Evolutionary conservation across 805 yeast genomes (phyloP).

Genomic region (Lipomyces lipofer): DNA sequence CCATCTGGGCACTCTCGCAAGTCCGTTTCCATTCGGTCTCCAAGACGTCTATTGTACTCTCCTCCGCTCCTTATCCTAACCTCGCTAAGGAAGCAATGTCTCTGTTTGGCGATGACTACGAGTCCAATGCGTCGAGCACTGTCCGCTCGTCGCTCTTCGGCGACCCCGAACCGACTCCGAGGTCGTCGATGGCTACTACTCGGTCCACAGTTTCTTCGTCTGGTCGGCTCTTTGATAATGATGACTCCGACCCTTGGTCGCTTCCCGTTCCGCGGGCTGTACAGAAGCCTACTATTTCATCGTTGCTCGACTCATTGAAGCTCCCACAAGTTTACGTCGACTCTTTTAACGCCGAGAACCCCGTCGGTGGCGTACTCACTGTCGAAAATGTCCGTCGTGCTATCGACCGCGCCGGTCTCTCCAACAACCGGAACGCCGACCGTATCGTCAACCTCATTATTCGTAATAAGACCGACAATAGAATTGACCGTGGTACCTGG

Average conservation of each 20-base stretch:
- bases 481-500: constrained; percentile 37
- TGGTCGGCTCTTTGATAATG: constrained; percentile 19
- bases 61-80: neutral
- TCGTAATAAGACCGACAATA: constrained; percentile 30
- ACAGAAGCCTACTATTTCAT: constrained; percentile 28
- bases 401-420: constrained; percentile 30
- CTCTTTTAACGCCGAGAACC: constrained; percentile 30
- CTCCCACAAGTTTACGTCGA: constrained; percentile 30
- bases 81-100: constrained; percentile 21
- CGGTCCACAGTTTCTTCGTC: constrained; percentile 9
- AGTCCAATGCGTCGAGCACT: constrained; percentile 13
- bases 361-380: constrained; percentile 26
- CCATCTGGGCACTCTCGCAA: neutral
- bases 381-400: constrained; percentile 25
- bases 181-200: constrained; percentile 17
- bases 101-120: constrained; percentile 34
- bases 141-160: constrained; percentile 26
- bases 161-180: constrained; percentile 7
- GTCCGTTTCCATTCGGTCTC: neutral
- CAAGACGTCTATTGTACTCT: neutral
- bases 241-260: constrained; percentile 27
- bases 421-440: constrained; percentile 13
- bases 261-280: constrained; percentile 12
- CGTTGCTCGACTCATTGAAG: constrained; percentile 22
- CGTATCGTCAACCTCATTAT: constrained; percentile 18